Evolutionary conservation across 345 rosid species (phyloP).

Genomic region (Gossypium ekmanianum): DNA sequence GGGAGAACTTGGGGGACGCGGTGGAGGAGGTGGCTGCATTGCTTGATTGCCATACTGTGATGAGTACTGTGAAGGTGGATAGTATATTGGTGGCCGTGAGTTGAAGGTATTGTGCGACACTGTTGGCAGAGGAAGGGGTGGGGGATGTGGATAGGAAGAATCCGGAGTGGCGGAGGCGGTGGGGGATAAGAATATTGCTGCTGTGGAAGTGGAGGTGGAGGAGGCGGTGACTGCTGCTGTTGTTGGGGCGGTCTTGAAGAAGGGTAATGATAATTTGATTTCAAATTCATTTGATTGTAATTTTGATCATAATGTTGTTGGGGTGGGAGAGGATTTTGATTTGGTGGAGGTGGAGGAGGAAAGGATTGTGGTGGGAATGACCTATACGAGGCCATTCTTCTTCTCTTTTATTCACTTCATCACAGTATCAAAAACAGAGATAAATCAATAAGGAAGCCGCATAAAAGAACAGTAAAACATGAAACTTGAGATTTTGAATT

Average conservation of each 20-base stretch:
- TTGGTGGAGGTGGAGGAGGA: conserved; percentile 30
- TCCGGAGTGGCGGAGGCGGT: conserved; percentile 60
- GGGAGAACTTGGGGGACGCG: conserved; percentile 54
- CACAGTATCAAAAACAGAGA: conserved; percentile 10
- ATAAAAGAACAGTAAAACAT: neutral
- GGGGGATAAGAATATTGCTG: conserved; percentile 66
- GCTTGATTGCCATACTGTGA: conserved; percentile 48
- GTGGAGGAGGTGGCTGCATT: conserved; percentile 59
- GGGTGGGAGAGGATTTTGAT: conserved; percentile 24
- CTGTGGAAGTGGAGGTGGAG: conserved; percentile 53
- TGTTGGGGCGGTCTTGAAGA: conserved; percentile 34
- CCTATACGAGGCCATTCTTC: conserved; percentile 46
- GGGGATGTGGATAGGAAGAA: conserved; percentile 50
- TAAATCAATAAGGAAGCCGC: neutral
- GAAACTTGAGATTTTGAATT: neutral
- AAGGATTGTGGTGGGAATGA: conserved; percentile 49
- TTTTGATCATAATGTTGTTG: conserved; percentile 19
- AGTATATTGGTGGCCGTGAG: conserved; percentile 43
- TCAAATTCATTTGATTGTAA: conserved; percentile 27
- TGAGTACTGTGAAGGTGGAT: conserved; percentile 48
- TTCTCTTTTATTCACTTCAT: neutral
- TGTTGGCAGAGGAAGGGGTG: conserved; percentile 45
- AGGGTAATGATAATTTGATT: conserved; percentile 30
- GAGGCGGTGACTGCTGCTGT: conserved; percentile 44
- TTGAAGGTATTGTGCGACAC: conserved; percentile 25